Conservation (phyloP, 805 yeast genomes). For the Schizosaccharomyces osmophilus region DNA sequence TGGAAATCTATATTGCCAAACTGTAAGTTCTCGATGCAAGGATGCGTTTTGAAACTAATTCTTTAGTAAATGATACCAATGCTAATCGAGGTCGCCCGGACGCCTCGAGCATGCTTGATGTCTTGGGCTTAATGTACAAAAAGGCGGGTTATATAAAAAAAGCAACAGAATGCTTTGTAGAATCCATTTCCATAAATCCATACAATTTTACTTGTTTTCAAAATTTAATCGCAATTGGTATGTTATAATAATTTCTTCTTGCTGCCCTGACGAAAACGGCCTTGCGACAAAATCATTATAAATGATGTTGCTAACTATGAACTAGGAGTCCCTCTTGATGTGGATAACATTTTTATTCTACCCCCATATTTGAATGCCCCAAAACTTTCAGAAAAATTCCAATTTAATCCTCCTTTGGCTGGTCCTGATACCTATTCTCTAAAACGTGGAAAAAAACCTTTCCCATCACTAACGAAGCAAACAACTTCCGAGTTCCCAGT, state of each 20-base stretch:
- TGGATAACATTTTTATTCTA: background rate
- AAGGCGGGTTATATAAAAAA: slow-evolving; percentile 21
- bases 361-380: background rate
- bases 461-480: background rate
- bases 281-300: background rate
- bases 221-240: slow-evolving; percentile 25
- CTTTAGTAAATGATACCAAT: background rate
- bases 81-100: background rate
- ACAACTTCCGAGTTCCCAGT: background rate
- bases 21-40: background rate
- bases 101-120: slow-evolving; percentile 7
- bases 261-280: no score
- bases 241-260: background rate
- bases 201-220: slow-evolving; percentile 71
- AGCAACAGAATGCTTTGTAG: slow-evolving; percentile 41
- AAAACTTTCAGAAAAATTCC: background rate
- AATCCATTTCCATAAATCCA: slow-evolving; percentile 51
- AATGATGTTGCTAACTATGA: background rate
- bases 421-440: background rate
- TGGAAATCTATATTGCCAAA: slow-evolving; percentile 2
- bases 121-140: slow-evolving; percentile 5
- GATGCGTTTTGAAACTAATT: background rate
- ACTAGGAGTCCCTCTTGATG: background rate
- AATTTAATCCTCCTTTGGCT: background rate
- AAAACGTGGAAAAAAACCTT: background rate